Conservation (phyloP, 1,284 basidiomycete genomes). For the Sanghuangporus weigelae region DNA sequence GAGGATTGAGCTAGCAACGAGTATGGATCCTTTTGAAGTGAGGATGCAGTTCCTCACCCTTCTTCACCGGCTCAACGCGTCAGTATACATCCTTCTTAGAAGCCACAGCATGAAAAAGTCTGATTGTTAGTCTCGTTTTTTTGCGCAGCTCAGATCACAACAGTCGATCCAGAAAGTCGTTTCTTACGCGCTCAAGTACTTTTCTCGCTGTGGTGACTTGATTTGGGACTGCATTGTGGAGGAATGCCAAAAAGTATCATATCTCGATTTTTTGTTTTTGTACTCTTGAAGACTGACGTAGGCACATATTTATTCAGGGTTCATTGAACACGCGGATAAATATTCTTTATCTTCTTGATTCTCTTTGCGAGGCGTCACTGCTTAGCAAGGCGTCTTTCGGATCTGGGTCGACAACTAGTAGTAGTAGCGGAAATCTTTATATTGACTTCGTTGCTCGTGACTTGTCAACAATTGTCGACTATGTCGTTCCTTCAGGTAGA, state of each 20-base stretch:
- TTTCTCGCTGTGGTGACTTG: conserved; percentile 79
- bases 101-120: not conserved
- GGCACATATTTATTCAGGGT: conserved; percentile 47
- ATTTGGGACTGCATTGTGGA: conserved; percentile 93
- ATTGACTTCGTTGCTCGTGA: conserved; percentile 72
- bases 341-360: conserved; percentile 88
- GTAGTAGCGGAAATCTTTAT: conserved; percentile 45
- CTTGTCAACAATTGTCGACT: conserved; percentile 66
- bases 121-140: not conserved
- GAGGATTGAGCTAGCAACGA: not conserved
- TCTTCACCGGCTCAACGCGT: conserved; percentile 75
- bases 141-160: conserved; percentile 54
- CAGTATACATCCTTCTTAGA: conserved; percentile 35
- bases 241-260: conserved; percentile 75
- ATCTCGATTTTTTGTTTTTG: not conserved
- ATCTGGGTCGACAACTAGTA: conserved; percentile 32
- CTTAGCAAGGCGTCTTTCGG: conserved; percentile 55
- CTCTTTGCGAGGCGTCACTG: conserved; percentile 75
- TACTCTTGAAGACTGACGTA: not conserved
- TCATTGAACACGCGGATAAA: conserved; percentile 92
- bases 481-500: conserved; percentile 76
- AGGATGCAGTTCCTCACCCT: conserved; percentile 79
- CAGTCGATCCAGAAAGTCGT: conserved; percentile 90
- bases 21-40: conserved; percentile 88
- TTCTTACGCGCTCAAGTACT: conserved; percentile 81